These are phyloP conservation scores for Meyerozyma elateridarum DNA, from an alignment of 1,139 yeast genomes.

Conservation along the genomic window DNA sequence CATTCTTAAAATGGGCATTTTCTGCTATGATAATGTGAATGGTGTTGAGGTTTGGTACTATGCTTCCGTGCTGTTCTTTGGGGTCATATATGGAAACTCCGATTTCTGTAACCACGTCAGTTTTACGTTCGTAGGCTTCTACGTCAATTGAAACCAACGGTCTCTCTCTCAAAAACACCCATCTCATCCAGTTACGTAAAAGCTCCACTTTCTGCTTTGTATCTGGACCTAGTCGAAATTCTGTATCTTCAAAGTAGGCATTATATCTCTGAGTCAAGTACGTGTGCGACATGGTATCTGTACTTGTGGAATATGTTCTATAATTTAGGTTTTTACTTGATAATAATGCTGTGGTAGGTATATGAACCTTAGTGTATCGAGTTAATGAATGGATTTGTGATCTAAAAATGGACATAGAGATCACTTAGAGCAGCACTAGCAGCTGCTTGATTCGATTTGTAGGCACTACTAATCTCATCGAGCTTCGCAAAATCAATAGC, in stretches of 20 bases:
- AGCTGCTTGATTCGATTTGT: no score
- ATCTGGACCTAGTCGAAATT: not conserved
- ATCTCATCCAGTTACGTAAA: not conserved
- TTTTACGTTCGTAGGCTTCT: constrained; percentile 58
- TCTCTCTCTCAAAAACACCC: not conserved
- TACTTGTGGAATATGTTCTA: no score
- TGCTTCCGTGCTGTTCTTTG: constrained; percentile 30
- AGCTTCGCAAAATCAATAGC: no score
- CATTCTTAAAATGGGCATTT: constrained; percentile 42
- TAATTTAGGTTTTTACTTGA: no score
- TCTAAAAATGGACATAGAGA: no score
- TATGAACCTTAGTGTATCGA: no score
- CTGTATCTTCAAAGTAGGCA: not conserved
- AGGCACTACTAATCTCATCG: no score
- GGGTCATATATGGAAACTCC: constrained; percentile 71
- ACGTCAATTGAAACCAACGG: constrained; percentile 53
- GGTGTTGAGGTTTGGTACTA: constrained; percentile 41
- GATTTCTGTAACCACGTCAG: constrained; percentile 52
- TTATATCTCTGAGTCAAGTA: no score
- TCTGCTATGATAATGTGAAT: constrained; percentile 59
- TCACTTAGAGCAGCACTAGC: no score
- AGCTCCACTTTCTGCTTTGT: not conserved
- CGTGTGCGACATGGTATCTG: no score
- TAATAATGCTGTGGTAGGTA: no score
- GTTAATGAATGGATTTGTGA: no score